Evolutionary conservation across 768 basidiomycete species (phyloP).

Genomic region (Rhodotorula graminis): DNA sequence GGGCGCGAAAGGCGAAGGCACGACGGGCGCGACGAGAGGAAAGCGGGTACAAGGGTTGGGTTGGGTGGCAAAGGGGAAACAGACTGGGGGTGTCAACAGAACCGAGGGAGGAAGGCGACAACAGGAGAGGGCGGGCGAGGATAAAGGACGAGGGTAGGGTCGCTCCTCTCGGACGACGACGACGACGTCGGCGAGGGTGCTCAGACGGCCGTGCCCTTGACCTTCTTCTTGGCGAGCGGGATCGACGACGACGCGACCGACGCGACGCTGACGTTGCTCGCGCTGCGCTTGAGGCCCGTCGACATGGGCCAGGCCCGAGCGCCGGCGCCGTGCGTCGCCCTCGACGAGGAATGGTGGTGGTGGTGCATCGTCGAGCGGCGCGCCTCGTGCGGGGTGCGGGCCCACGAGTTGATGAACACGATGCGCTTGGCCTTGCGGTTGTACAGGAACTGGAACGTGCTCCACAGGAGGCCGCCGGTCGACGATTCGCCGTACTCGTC

Average conservation of each 20-base stretch:
- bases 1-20: background rate
- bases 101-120: background rate
- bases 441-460: conserved; percentile 90
- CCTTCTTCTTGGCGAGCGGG: conserved; percentile 24
- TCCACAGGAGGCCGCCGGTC: conserved; percentile 79
- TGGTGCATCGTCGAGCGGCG: background rate
- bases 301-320: background rate
- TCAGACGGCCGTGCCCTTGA: conserved; percentile 5
- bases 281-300: conserved; percentile 34
- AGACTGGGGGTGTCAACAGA: background rate
- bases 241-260: conserved; percentile 22
- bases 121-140: too few species aligned
- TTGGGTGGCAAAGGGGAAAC: background rate
- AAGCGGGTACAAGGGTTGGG: too few species aligned
- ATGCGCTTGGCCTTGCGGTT: conserved; percentile 88
- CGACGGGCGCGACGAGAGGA: too few species aligned
- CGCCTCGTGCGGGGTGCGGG: conserved; percentile 52
- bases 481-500: conserved; percentile 33
- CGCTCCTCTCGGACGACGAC: too few species aligned
- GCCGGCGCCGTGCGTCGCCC: background rate
- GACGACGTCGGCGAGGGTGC: too few species aligned
- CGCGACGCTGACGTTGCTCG: conserved; percentile 15
- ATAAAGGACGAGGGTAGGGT: too few species aligned
- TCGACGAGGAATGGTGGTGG: too few species aligned
- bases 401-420: conserved; percentile 88